Base-by-base conservation (phyloP, 805 yeast species). In the Candida schatavii region DNA sequence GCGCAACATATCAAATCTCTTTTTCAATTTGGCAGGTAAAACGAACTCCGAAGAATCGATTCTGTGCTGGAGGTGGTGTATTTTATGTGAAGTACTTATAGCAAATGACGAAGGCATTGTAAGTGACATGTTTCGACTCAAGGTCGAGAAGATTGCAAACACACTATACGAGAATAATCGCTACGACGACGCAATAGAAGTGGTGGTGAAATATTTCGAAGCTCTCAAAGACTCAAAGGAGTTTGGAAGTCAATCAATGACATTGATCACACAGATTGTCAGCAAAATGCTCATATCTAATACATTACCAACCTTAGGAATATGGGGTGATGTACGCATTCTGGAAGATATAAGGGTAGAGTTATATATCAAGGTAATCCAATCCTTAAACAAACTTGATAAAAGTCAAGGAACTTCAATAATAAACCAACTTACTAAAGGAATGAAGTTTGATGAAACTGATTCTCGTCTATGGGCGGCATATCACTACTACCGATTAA, bases 1-100 rank as follows among this genome's bases (percentile, higher is more conserved):
- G 5, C 59, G 68, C 37, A 77, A 76, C 49, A 46, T 78, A 3
- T 69, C 80, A 3, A 75, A 73, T 46, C 37, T 78, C 10, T 68
- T 5, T 77, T 64, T 49, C 70, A 74, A 43, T 50, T 62, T 37
- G 77, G 74, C 0, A 27, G 38, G 53, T 19, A 28, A 55, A 3
- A 44, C 32, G 14, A 17, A 5, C 2, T 23, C 23, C 11, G 39
- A 50, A 14, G 34, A 7, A 5, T 36, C 39, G 17, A 15, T 40
- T 18, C 38, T 40, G 3, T 30, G 28, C 14, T 50, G 51, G 47
- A 31, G 50, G 46, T 6, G 28, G 50, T 1, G 41, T 22, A 5
- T 48, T 43, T 13, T 45, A 57, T 21, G 23, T 41, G 5, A 20
- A 35, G 3, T 42, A 43, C 4, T 22, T 27, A 5, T 11, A n/a